Conservation (phyloP, 2,329 filamentous ascomycete genomes). For the Drechslera avenae region DNA sequence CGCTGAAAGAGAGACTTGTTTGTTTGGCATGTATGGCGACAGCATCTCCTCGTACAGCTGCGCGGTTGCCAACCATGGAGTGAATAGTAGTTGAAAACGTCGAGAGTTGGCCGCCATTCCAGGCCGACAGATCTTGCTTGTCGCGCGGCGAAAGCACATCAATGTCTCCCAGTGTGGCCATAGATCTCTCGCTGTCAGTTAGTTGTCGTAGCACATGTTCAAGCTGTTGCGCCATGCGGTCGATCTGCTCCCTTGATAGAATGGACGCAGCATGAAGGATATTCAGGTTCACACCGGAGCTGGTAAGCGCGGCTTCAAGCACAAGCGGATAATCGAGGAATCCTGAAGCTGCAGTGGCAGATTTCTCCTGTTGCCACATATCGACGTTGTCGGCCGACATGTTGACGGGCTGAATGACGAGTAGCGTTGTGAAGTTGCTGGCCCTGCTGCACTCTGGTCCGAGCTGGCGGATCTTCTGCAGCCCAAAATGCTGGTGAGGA, state of each 20-base stretch:
- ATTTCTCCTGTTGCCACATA: background rate
- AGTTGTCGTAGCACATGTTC: background rate
- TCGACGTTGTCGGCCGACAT: background rate
- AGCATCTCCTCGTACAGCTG: background rate
- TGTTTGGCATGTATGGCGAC: background rate
- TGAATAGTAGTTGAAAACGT: background rate
- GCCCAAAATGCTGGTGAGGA: conserved; percentile 36
- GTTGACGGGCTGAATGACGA: background rate
- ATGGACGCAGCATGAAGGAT: background rate
- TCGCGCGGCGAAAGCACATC: background rate
- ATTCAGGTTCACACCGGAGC: background rate
- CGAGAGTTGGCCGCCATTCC: background rate
- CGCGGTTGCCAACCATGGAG: background rate
- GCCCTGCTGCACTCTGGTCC: conserved; percentile 49
- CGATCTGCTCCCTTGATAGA: background rate
- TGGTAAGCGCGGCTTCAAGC: background rate
- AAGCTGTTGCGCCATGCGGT: background rate
- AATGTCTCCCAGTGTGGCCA: background rate
- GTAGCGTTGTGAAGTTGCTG: conserved; percentile 34
- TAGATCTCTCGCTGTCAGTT: background rate
- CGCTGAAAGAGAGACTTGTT: background rate
- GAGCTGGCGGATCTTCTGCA: conserved; percentile 38
- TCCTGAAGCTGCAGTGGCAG: background rate
- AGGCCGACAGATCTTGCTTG: background rate
- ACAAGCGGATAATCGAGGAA: background rate